Evolutionary conservation across 371 early-diverging fungal species (phyloP), one percentile per base, ranked within the genome.

Genomic region (Mortierella sp.): DNA sequence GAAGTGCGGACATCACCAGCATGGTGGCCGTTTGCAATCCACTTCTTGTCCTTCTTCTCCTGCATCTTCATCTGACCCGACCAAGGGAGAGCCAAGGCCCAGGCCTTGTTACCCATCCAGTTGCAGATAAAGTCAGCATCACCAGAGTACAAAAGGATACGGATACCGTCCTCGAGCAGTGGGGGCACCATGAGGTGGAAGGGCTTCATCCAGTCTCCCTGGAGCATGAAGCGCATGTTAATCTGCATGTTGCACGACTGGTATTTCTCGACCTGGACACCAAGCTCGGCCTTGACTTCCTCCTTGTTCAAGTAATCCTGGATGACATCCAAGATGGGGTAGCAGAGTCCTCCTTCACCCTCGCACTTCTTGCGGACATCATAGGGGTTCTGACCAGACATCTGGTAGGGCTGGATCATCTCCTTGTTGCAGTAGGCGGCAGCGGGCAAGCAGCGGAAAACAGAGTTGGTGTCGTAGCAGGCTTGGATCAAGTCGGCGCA

Each of bases 81-180:
- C 99, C 99, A 99, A 54, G 93, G 93, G 70, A 99, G 89, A 31
- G 90, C 93, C 54, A 93, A 76, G 11, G 96, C 90, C 97, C 97
- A 98, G 3, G 97, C 97, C 91, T 96, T 96, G 93, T 97, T 98
- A 73, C 98, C 98, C 83, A 96, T 94, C 97, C 97, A 97, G 88
- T 96, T 96, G 91, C 97, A 96, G 72, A 96, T 95, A 80, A 91
- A 95, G 84, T 96, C 96, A 7, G 95, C 95, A 81, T 95, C 95
- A 73, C 99, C 99, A 79, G 97, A 96, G 89, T 98, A 98, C 72
- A 98, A 88, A 77, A 98, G 89, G 16, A 98, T 92, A 24, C 92
- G 90, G 83, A 98, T 91, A 60, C 95, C 95, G 70, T 92, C 93
- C 74, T 96, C 96, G 71, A 98, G 92, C 70, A 98, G 88, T 10